Conservation (phyloP, 108 stramenopile species). For the Nitzschia inconspicua region DNA sequence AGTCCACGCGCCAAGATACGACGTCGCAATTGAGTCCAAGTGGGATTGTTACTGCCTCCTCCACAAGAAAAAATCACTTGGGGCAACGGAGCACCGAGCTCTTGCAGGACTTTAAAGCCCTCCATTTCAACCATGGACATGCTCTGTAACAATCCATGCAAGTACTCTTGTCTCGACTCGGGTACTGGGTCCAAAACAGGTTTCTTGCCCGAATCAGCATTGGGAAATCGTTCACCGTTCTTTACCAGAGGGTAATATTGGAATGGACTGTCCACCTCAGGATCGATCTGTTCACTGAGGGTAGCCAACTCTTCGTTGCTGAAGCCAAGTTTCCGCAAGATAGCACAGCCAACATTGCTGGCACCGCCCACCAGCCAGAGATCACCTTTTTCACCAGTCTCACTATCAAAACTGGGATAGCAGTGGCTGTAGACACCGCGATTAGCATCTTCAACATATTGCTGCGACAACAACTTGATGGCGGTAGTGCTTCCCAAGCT, state of each 20-base stretch:
- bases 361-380: constrained; percentile 94
- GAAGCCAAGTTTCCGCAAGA: constrained; percentile 74
- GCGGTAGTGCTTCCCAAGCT: constrained; percentile 85
- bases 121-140: constrained; percentile 72
- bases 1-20: constrained; percentile 41
- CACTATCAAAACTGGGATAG: constrained; percentile 46
- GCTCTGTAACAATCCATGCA: constrained; percentile 78
- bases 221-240: constrained; percentile 88
- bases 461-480: constrained; percentile 76
- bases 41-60: constrained; percentile 82
- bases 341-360: constrained; percentile 87
- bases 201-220: constrained; percentile 73
- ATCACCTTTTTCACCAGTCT: neutral
- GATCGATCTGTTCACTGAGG: constrained; percentile 72
- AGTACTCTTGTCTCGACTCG: constrained; percentile 57
- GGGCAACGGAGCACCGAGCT: constrained; percentile 72
- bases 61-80: constrained; percentile 71
- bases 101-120: constrained; percentile 70
- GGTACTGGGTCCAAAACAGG: constrained; percentile 72
- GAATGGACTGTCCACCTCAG: constrained; percentile 51
- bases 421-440: constrained; percentile 92
- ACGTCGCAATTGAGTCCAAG: constrained; percentile 78
- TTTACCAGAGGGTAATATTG: constrained; percentile 84
- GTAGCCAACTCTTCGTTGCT: constrained; percentile 66
- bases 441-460: constrained; percentile 78